Conservation (phyloP, 179 eudicot species). For the Silene coronaria region DNA sequence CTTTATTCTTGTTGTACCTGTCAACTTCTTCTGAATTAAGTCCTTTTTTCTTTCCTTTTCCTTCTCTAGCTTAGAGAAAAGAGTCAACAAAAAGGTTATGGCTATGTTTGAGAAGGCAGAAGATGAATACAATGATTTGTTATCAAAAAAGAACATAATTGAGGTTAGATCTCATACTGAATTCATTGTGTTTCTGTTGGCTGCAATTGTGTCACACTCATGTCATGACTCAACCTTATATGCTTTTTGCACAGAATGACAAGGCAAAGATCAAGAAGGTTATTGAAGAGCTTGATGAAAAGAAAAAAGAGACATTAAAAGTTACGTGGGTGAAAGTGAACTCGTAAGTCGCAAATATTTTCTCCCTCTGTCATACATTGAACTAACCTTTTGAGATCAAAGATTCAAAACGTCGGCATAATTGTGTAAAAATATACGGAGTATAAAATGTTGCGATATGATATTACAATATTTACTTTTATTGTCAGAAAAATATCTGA, state of each 20-base stretch:
- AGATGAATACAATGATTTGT: constrained; percentile 84
- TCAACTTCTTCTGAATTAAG: constrained; percentile 1
- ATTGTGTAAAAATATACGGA: neutral
- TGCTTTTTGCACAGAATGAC: constrained; percentile 54
- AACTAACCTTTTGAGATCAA: neutral
- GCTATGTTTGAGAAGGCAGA: constrained; percentile 99
- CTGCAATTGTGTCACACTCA: neutral
- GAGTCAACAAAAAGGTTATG: constrained; percentile 95
- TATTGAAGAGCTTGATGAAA: constrained; percentile 97
- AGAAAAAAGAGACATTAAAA: constrained; percentile 91
- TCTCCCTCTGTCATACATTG: neutral
- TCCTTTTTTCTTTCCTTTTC: constrained; percentile 3
- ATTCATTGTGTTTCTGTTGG: constrained; percentile 4
- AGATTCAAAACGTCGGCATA: neutral
- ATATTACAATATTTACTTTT: neutral
- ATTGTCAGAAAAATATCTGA: neutral
- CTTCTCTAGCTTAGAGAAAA: constrained; percentile 72
- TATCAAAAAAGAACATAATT: constrained; percentile 87
- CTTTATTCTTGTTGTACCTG: neutral
- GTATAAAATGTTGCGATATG: neutral
- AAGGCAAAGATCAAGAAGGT: constrained; percentile 91
- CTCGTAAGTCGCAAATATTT: constrained; percentile 38
- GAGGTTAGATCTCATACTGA: constrained; percentile 48
- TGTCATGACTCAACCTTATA: too few species aligned
- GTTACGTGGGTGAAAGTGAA: constrained; percentile 96